Base-by-base conservation (phyloP, 2,329 filamentous ascomycete species). In the Hypoxylon sp. region DNA sequence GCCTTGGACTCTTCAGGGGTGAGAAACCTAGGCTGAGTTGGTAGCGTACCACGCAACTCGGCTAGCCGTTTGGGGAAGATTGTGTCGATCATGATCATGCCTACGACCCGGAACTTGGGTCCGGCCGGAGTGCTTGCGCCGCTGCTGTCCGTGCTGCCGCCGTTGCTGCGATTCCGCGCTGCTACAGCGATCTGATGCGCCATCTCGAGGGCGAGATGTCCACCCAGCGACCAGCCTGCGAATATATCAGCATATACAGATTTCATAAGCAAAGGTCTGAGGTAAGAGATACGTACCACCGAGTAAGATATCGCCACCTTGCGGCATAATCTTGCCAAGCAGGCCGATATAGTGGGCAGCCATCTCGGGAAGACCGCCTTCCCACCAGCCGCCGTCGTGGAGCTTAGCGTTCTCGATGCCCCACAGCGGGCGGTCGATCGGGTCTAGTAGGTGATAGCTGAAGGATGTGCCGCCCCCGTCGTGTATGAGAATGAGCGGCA, bases 381-480 rank as follows among this genome's bases (percentile, higher is more conserved):
- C 77, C 78, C 86, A 89, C 5, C 76, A 77, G 13, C 80, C 76
- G 6, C 81, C 82, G 1, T 80, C 80, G 65, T 80, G 75, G 71
- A 87, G 88, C 63, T 80, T 79, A 3, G 86, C 85, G 74, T 89
- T 89, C 65, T 82, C 77, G 60, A 90, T 86, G 56, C 82, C 87
- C 68, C 85, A 87, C 38, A 87, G 76, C 17, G 80, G 76, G 4
- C 87, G 85, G 34, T 78, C 76, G 21, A 89, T 78, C 1, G 80
- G 73, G 17, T 83, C 80, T 3, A 90, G 80, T 67, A 83, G 85
- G 76, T 87, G 82, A 75, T 89, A 89, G 70, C 82, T 82, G 73
- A 87, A 88, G 2, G 83, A 84, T 1, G 87, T 89, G 73, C 87
- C 87, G 69, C 87, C 86, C 69, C 87, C 87, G 67, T 90, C 87